phyloP scores from a whole-genome alignment of 78 protist genomes.

The slime mould (Dictyostelium discoideum) region DNA sequence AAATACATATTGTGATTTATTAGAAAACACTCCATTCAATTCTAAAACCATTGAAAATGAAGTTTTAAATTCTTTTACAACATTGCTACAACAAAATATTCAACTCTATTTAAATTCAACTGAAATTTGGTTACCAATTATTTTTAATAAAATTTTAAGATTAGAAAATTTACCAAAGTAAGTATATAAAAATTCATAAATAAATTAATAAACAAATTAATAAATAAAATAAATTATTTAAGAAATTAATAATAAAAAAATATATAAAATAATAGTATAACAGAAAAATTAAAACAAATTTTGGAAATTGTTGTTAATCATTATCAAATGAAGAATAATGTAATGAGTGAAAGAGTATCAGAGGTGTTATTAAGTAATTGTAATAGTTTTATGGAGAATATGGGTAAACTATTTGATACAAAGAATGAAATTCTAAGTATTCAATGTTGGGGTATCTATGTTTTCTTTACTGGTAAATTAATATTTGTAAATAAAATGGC shows the following conservation, averaged over 20 bases:
- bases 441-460: slow-evolving; percentile 35
- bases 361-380: not conserved
- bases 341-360: not conserved
- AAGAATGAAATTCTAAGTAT: not conserved
- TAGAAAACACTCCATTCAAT: slow-evolving; percentile 11
- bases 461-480: slow-evolving; percentile 8
- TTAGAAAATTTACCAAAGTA: not conserved
- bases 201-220: no score
- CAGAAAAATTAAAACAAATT: not conserved
- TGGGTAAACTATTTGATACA: not conserved
- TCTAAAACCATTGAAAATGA: slow-evolving; percentile 65
- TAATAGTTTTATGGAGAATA: not conserved
- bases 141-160: slow-evolving; percentile 2
- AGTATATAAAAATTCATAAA: not conserved
- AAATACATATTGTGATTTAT: not conserved
- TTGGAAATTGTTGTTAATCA: not conserved
- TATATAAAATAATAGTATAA: no score
- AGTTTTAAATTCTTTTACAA: slow-evolving; percentile 9
- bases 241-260: no score
- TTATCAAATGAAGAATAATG: not conserved
- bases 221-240: not conserved
- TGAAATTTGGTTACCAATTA: slow-evolving; percentile 38
- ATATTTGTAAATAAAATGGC: slow-evolving; percentile 2
- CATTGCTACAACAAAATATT: slow-evolving; percentile 25
- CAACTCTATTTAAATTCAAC: not conserved